Base-by-base conservation (phyloP, 805 yeast species). In the Diddensiella transvaalensis region DNA sequence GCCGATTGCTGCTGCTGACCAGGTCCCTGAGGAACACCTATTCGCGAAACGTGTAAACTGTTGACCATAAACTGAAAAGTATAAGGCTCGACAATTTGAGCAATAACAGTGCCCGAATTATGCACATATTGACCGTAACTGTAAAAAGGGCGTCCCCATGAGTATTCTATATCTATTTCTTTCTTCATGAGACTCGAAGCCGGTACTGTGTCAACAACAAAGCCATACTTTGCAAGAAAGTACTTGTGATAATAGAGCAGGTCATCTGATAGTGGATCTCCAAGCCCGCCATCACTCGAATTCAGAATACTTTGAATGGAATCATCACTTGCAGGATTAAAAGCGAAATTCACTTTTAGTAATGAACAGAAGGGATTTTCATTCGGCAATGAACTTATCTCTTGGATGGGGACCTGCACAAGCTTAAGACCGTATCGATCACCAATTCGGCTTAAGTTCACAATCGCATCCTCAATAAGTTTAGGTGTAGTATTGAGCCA, bases 401-500 rank as follows among this genome's bases (percentile, higher is more conserved):
- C 98, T 40, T 79, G 79, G 84, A 96, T 87, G 0, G 99, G 98
- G 0, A 90, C 83, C 60, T 91, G 97, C 17, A 90, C 93, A 18
- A 85, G 63, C 44, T 74, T 74, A 51, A 93, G 72, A 0, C 96
- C 97, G 60, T 87, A 87, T 47, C 95, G 66, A 50, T 88, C 96
- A 58, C 96, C 87, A 42, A 83, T 71, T 48, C 96, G 75, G 0
- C 88, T 78, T 87, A 97, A 85, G 42, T 79, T 76, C 39, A 75
- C 80, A 38, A 89, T 73, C 10, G 85, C 72, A 55, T 89, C 95
- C 50, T 89, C 96, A 43, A 87, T 80, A 26, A 87, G 69, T 61
- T 85, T 86, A 1, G 95, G 85, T 0, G 98, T 88, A 0, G 96
- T 82, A 51, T 85, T 87, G 26, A 91, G 69, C 99, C 99, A 93